These are phyloP conservation scores for Ceratobasidium papillatum DNA, from an alignment of 1,284 basidiomycete species.

Conservation along the genomic window DNA sequence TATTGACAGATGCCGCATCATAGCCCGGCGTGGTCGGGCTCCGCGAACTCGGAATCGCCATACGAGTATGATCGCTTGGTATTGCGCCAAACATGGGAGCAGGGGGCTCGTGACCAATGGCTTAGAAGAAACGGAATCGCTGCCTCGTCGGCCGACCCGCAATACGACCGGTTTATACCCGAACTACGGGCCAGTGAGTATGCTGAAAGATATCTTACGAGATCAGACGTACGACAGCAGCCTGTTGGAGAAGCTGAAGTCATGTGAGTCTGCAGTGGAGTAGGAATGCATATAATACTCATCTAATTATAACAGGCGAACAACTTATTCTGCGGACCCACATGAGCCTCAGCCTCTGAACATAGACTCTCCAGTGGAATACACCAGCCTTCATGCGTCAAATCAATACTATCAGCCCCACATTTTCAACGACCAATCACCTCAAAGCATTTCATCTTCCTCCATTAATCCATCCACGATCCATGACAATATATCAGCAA, in stretches of 20 bases:
- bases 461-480: background rate
- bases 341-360: background rate
- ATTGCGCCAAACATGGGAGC: slow-evolving; percentile 36
- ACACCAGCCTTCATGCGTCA: background rate
- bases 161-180: slow-evolving; percentile 39
- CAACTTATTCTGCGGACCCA: background rate
- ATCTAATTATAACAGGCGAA: background rate
- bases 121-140: slow-evolving; percentile 32
- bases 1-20: slow-evolving; percentile 30
- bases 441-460: background rate
- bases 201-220: slow-evolving; percentile 34
- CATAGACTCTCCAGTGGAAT: background rate
- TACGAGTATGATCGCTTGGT: slow-evolving; percentile 35
- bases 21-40: slow-evolving; percentile 24
- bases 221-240: background rate
- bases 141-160: slow-evolving; percentile 21
- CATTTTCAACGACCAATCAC: background rate
- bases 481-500: background rate
- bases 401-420: slow-evolving; percentile 2
- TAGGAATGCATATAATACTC: background rate
- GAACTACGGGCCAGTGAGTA: slow-evolving; percentile 35
- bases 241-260: background rate
- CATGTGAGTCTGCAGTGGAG: background rate
- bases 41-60: slow-evolving; percentile 25
- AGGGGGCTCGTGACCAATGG: slow-evolving; percentile 31